Evolutionary conservation across 2,329 filamentous ascomycete species (phyloP).

Genomic region (Aurifilum marmelostoma): DNA sequence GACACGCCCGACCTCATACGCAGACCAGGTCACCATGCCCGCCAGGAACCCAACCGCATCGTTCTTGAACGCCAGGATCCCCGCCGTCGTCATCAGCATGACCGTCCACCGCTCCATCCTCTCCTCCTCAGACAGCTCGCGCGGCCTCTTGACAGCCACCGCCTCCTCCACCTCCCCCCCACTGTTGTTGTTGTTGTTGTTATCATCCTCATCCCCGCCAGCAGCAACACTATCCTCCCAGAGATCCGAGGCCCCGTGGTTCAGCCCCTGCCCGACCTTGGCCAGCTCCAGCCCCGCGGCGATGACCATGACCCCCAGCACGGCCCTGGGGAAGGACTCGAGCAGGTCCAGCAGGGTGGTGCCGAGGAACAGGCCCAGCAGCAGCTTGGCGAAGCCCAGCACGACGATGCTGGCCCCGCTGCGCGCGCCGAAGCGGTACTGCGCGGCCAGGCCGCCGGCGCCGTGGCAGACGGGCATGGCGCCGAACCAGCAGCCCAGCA

Average conservation of each 20-base stretch:
- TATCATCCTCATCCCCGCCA: constrained; percentile 43
- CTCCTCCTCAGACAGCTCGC: constrained; percentile 67
- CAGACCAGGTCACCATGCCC: constrained; percentile 78
- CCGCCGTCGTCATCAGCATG: constrained; percentile 85
- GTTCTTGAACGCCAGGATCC: constrained; percentile 84
- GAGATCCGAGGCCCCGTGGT: constrained; percentile 67
- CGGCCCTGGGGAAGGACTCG: constrained; percentile 70
- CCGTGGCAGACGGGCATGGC: constrained; percentile 96
- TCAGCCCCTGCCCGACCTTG: constrained; percentile 81
- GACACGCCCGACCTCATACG: constrained; percentile 56
- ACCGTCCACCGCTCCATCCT: constrained; percentile 79
- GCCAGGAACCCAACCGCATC: constrained; percentile 85
- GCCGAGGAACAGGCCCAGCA: constrained; percentile 76
- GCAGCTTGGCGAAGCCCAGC: constrained; percentile 74
- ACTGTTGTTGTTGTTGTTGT: constrained; percentile 41
- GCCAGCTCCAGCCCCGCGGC: constrained; percentile 87
- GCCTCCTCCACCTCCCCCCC: constrained; percentile 15
- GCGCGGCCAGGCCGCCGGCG: constrained; percentile 85
- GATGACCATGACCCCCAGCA: constrained; percentile 87
- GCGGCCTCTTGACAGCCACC: constrained; percentile 46
- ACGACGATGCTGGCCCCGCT: constrained; percentile 83
- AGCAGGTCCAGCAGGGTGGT: constrained; percentile 74
- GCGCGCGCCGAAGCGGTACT: constrained; percentile 88
- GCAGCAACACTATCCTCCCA: constrained; percentile 48
- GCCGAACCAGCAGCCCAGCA: constrained; percentile 86